Evolutionary conservation across 306 rosid genomes (phyloP), one percentile per base, ranked within the genome.

Genomic region (Trifolium dubium): DNA sequence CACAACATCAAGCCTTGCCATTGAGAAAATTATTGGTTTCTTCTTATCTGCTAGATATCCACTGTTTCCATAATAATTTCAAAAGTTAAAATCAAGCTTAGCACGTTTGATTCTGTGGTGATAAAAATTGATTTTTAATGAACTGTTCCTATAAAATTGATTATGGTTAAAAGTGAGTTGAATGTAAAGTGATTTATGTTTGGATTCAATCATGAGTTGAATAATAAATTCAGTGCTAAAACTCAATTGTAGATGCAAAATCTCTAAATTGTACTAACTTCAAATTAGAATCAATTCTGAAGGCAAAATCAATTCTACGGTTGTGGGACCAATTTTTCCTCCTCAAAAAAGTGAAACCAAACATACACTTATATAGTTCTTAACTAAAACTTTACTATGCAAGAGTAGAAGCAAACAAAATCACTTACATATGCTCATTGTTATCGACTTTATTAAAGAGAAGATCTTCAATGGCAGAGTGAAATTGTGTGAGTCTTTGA

Each of bases 1-100:
- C 67, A 93, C 98, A 32, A 73, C 84, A 85, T 93, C 98, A 37
- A 93, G 83, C 78, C 98, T 88, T 43, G 97, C 98, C 98, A 93
- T 93, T 30, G 97, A 86, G 80, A 93, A 93, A 54, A 93, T 85
- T 46, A 91, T 89, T 10, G 98, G 97, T 69, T 89, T 93, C 79
- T 78, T 93, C 88, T 70, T 73, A 8, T 93, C 92, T 28, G 72
- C 78, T 74, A 93, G 85, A 69, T 79, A 84, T 72, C 97, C 97
- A 54, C 98, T 93, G 86, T 80, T 80, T 59, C 19, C 81, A 49
- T 11, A 51, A 69, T 28, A 72, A 71, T 73, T 61, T 41, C 30
- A 77, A 2, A 64, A 14, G 41, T 8, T 13, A 69, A 31, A 15
- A 64, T 47, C 54, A 47, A 30, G 60, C n/a, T 14, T 31, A 13